A percentile compares a stretch with the other conserved stretches of the same genome.
phyloP scores from a whole-genome alignment of 176 grass and related monocot genomes.

The Rhynchospora pubera region DNA sequence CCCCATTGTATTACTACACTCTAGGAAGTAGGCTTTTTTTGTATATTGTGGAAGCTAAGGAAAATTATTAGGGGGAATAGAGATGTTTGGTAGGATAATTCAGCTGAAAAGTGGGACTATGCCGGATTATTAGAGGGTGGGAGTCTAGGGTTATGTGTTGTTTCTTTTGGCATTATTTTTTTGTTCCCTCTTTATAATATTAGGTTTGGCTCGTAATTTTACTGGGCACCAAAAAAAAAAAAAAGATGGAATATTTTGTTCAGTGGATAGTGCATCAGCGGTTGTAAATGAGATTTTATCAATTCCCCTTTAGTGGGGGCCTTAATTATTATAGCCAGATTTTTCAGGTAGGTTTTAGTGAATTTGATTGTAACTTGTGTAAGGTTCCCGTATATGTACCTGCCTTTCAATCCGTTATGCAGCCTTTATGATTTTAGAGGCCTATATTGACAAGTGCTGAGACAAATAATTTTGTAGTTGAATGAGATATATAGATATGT shows the following conservation, averaged over 20 bases:
- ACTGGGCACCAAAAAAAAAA: constrained; percentile 12
- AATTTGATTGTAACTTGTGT: too few species aligned
- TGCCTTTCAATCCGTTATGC: constrained; percentile 5
- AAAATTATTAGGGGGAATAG: constrained; percentile 37
- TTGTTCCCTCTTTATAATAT: constrained; percentile 20
- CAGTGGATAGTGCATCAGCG: neutral
- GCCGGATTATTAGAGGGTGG: neutral
- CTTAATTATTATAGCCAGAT: constrained; percentile 25
- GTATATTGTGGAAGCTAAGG: constrained; percentile 71
- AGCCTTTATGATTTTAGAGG: neutral
- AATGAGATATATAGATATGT: neutral
- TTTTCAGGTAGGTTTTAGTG: constrained; percentile 11
- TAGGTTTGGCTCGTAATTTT: constrained; percentile 24
- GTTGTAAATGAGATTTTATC: constrained; percentile 28
- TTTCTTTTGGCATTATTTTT: constrained; percentile 20
- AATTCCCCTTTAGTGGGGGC: neutral
- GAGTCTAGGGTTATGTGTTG: constrained; percentile 11
- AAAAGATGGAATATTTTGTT: constrained; percentile 6
- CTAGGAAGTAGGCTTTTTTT: constrained; percentile 56
- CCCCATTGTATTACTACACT: constrained; percentile 39
- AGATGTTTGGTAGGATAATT: constrained; percentile 21
- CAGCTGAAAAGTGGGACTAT: constrained; percentile 8
- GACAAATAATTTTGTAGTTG: neutral
- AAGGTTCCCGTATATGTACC: neutral
- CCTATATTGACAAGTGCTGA: neutral